Conservation (phyloP, 1,139 yeast genomes). For the Sugiyamaella sp. region DNA sequence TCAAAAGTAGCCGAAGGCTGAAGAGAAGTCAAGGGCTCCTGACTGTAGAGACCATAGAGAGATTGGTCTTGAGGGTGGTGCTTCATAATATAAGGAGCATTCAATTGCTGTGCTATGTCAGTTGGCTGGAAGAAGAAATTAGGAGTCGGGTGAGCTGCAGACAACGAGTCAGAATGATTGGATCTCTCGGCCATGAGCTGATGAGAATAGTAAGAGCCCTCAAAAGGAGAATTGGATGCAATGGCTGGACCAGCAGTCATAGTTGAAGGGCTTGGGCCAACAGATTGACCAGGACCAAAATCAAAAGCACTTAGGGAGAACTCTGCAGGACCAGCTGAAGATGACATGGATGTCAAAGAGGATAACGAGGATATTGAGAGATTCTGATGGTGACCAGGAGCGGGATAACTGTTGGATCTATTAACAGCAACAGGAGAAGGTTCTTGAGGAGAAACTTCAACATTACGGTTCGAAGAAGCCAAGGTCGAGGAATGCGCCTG, state of each 20-base stretch:
- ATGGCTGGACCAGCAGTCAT: constrained; percentile 19
- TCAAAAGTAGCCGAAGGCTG: constrained; percentile 15
- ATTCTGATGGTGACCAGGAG: constrained; percentile 12
- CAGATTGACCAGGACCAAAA: constrained; percentile 3
- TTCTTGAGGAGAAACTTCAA: background rate
- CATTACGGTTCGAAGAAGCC: background rate
- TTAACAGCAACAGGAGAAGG: constrained; percentile 13
- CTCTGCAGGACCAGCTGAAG: constrained; percentile 14
- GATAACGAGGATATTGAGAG: constrained; percentile 9
- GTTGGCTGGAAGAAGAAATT: constrained; percentile 9
- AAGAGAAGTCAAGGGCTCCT: background rate
- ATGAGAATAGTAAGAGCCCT: constrained; percentile 8
- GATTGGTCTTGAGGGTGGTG: background rate
- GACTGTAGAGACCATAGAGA: background rate
- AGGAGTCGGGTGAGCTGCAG: background rate
- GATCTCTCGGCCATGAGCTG: constrained; percentile 11
- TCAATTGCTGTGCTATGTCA: constrained; percentile 4
- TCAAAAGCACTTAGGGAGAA: constrained; percentile 6
- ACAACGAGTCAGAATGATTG: background rate
- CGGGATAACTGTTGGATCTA: constrained; percentile 11
- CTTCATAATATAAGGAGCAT: background rate
- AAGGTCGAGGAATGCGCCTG: constrained; percentile 16
- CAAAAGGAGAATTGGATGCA: constrained; percentile 10
- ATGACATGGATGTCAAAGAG: constrained; percentile 1
- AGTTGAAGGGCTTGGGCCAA: background rate